phyloP scores from a whole-genome alignment of 805 yeast species.

The Starmerella ratchasimensis region DNA sequence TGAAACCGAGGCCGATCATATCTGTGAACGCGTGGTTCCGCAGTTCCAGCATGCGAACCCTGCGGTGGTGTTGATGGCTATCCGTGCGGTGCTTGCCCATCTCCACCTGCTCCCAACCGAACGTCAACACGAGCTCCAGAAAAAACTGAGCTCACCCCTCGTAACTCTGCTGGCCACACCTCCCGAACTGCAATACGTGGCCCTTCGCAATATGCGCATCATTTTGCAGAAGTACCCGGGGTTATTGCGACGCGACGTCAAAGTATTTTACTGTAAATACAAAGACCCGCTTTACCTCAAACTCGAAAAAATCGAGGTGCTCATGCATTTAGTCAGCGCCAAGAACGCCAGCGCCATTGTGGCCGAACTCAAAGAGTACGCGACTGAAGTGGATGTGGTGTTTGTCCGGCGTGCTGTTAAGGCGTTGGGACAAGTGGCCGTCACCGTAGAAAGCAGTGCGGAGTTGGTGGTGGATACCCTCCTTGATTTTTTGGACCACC shows the following conservation, averaged over 20 bases:
- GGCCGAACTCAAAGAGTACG: constrained; percentile 72
- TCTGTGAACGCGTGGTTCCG: constrained; percentile 80
- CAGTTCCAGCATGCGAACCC: constrained; percentile 96
- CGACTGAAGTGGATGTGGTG: constrained; percentile 74
- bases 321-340: constrained; percentile 61
- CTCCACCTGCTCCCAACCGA: constrained; percentile 23
- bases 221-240: constrained; percentile 79
- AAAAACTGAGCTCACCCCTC: constrained; percentile 69
- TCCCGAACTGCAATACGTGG: constrained; percentile 91
- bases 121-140: constrained; percentile 36
- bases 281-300: constrained; percentile 87
- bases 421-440: constrained; percentile 82
- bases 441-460: constrained; percentile 54
- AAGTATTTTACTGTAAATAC: constrained; percentile 81
- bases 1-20: constrained; percentile 59
- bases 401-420: constrained; percentile 82
- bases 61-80: constrained; percentile 75
- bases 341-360: constrained; percentile 49
- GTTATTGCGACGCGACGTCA: constrained; percentile 59
- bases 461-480: constrained; percentile 53
- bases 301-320: constrained; percentile 83
- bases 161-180: constrained; percentile 78
- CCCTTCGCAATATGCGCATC: constrained; percentile 78
- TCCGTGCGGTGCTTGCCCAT: constrained; percentile 67
- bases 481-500: constrained; percentile 46